Percentiles rank a stretch among this genome's conserved stretches.
These are phyloP conservation scores for Globisporangium emineosum DNA, from an alignment of 352 stramenopile species.

Conservation along the genomic window DNA sequence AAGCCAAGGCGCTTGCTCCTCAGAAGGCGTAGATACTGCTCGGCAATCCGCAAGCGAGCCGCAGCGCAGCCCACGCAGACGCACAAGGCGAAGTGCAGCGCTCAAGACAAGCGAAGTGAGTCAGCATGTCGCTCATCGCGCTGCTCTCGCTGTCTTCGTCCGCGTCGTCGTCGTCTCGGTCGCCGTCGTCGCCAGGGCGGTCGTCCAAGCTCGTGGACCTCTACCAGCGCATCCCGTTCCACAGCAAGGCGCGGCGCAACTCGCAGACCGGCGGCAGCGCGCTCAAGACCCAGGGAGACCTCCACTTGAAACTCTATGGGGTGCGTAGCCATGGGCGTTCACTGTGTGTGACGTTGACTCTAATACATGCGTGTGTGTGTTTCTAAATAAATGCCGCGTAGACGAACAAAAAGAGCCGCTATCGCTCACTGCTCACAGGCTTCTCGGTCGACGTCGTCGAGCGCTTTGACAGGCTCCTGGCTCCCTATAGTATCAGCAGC, in stretches of 20 bases:
- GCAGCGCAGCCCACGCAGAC: too few species aligned
- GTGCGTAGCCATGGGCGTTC: not conserved
- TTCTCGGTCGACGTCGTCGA: conserved; percentile 18
- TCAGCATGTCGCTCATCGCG: conserved; percentile 14
- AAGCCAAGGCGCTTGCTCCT: too few species aligned
- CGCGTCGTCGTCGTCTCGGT: not conserved
- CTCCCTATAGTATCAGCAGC: not conserved
- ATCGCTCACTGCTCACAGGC: conserved; percentile 12
- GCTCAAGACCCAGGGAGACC: conserved; percentile 9
- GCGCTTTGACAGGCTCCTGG: conserved; percentile 7
- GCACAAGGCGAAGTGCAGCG: not conserved
- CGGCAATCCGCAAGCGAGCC: too few species aligned
- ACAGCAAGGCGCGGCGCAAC: conserved; percentile 6
- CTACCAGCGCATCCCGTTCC: conserved; percentile 12
- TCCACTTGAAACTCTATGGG: conserved; percentile 10
- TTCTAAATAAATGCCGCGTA: not conserved
- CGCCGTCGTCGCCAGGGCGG: not conserved
- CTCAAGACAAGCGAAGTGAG: not conserved
- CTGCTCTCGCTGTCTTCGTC: conserved; percentile 16
- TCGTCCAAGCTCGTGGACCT: conserved; percentile 11
- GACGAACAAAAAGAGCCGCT: conserved; percentile 16
- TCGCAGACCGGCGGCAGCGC: not conserved
- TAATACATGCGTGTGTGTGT: not conserved
- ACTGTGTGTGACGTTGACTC: not conserved
- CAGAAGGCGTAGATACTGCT: too few species aligned